These are phyloP conservation scores for Hypoxylon sp. DNA, from an alignment of 2,329 filamentous ascomycete species.

Conservation along the genomic window DNA sequence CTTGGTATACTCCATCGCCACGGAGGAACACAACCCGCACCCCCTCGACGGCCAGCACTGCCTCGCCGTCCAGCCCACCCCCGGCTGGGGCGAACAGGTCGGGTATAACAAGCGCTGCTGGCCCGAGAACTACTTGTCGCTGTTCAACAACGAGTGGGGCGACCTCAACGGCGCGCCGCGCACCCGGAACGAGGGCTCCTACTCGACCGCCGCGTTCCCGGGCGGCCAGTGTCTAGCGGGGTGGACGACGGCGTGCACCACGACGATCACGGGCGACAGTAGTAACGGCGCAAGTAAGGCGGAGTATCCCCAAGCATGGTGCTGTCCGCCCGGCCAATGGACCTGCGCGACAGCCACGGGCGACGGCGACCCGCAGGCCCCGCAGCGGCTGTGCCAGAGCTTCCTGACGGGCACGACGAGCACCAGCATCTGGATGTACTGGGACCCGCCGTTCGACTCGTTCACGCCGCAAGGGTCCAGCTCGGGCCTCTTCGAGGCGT, in stretches of 20 bases:
- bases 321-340: conserved; percentile 41
- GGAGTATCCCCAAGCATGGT: conserved; percentile 37
- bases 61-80: conserved; percentile 29
- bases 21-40: conserved; percentile 22
- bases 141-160: conserved; percentile 37
- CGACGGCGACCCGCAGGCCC: conserved; percentile 13
- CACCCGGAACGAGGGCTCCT: conserved; percentile 10
- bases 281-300: neutral
- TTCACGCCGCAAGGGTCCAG: neutral
- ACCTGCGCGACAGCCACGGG: conserved; percentile 34
- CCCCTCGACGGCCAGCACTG: conserved; percentile 35
- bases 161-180: conserved; percentile 21
- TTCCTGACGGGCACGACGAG: conserved; percentile 16
- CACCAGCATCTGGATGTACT: conserved; percentile 41
- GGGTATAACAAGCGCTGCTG: conserved; percentile 34
- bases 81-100: neutral
- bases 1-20: conserved; percentile 14
- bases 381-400: conserved; percentile 38
- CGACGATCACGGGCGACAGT: conserved; percentile 28
- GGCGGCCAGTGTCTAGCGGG: conserved; percentile 32
- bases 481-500: conserved; percentile 11
- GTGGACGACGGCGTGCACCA: conserved; percentile 43
- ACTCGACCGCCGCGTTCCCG: conserved; percentile 30
- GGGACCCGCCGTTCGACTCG: conserved; percentile 33
- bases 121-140: conserved; percentile 38